Percentiles rank a stretch among this genome's conserved stretches.
Conservation (phyloP, 805 yeast genomes). For the Myxozyma sirexii region DNA sequence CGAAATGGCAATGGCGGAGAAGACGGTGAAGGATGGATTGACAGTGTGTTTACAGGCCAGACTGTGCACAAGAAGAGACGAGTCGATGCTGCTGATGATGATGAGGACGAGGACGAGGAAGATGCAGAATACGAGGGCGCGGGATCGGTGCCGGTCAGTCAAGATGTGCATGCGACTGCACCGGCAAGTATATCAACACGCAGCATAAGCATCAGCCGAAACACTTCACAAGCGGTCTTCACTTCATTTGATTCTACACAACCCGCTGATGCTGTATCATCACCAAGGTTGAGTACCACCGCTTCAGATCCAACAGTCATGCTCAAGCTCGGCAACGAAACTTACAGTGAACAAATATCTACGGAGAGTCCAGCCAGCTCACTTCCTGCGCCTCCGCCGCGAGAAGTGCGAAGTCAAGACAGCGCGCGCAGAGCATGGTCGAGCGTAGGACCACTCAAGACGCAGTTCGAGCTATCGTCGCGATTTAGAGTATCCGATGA, state of each 20-base stretch:
- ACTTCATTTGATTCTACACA: too few relatives aligned
- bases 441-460: constrained; percentile 20
- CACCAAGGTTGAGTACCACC: neutral
- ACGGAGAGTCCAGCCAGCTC: too few relatives aligned
- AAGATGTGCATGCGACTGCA: too few relatives aligned
- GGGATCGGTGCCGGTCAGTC: too few relatives aligned
- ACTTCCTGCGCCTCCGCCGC: neutral
- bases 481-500: constrained; percentile 16
- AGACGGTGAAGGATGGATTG: neutral
- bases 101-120: neutral
- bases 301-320: neutral
- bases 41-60: neutral
- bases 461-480: constrained; percentile 21
- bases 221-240: too few relatives aligned
- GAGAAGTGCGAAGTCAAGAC: neutral
- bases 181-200: too few relatives aligned
- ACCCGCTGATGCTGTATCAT: too few relatives aligned
- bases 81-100: neutral
- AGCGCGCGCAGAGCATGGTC: constrained; percentile 21
- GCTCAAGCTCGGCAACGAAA: too few relatives aligned
- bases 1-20: neutral
- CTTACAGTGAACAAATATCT: too few relatives aligned
- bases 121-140: neutral
- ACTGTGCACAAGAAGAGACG: neutral
- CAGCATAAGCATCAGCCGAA: too few relatives aligned